Percentiles rank a stretch among this genome's conserved stretches.
These are phyloP conservation scores for Cyberlindnera mississippiensis DNA, from an alignment of 805 yeast species.

Conservation along the genomic window DNA sequence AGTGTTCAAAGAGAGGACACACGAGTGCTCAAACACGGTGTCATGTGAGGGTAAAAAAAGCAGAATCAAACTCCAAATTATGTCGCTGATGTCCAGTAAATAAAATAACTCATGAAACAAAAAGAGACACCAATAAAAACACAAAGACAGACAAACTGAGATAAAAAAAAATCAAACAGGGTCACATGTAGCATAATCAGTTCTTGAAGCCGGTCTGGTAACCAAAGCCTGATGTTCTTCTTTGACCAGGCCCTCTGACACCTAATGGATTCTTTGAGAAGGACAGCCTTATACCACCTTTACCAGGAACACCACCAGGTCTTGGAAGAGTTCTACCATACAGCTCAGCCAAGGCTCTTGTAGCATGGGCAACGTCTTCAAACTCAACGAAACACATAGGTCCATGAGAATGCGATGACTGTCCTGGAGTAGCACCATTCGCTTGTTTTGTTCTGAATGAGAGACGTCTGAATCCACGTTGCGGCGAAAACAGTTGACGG, in stretches of 20 bases:
- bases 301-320: slow-evolving; percentile 60
- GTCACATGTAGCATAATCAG: slow-evolving; percentile 2
- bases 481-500: slow-evolving; percentile 79
- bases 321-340: slow-evolving; percentile 91
- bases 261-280: slow-evolving; percentile 97
- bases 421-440: slow-evolving; percentile 33
- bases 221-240: slow-evolving; percentile 35
- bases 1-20: too few species aligned
- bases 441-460: slow-evolving; percentile 78
- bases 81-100: slow-evolving; percentile 1
- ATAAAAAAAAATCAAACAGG: background rate
- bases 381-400: slow-evolving; percentile 99
- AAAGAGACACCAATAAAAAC: background rate
- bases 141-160: background rate
- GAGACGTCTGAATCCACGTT: slow-evolving; percentile 87
- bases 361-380: slow-evolving; percentile 92
- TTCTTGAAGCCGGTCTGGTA: slow-evolving; percentile 19
- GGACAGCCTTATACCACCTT: slow-evolving; percentile 92
- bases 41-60: background rate
- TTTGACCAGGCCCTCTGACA: slow-evolving; percentile 69
- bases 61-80: slow-evolving; percentile 4
- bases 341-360: slow-evolving; percentile 87
- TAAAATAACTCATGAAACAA: background rate
- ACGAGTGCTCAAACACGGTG: too few species aligned
- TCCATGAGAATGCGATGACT: slow-evolving; percentile 53